Percentiles rank a stretch among this genome's conserved stretches.
phyloP scores from a whole-genome alignment of 345 rosid species.

The Populus deltoides region DNA sequence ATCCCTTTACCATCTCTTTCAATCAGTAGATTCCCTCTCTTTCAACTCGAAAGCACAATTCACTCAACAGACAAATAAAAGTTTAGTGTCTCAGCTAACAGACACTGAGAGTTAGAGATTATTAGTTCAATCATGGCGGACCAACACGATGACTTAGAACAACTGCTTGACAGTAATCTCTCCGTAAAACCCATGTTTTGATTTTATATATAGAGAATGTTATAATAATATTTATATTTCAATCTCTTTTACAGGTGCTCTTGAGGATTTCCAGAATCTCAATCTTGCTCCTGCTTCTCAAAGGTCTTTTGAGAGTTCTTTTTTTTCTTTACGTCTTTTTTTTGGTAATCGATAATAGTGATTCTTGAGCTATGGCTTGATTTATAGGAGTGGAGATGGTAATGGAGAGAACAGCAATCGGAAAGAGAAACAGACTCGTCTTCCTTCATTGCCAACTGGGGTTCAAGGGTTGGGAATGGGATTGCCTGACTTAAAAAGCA shows the following conservation, averaged over 20 bases:
- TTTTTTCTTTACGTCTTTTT: neutral
- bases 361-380: conserved; percentile 3
- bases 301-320: conserved; percentile 27
- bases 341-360: neutral
- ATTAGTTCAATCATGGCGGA: conserved; percentile 42
- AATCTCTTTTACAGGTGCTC: conserved; percentile 67
- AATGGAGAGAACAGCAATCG: conserved; percentile 26
- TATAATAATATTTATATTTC: neutral
- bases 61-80: neutral
- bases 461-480: conserved; percentile 91
- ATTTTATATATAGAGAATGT: neutral
- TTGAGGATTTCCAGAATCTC: conserved; percentile 94
- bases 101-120: neutral
- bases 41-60: neutral
- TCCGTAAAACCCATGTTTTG: neutral
- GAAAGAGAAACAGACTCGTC: conserved; percentile 18
- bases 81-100: neutral
- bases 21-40: too few species aligned
- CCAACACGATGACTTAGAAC: conserved; percentile 81
- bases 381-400: conserved; percentile 45
- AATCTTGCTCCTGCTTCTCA: conserved; percentile 55
- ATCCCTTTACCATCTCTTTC: neutral
- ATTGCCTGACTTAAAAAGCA: conserved; percentile 80
- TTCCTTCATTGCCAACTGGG: conserved; percentile 47
- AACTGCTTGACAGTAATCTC: conserved; percentile 82